phyloP scores from a whole-genome alignment of 108 stramenopile species.

The Skeletonema grethae region DNA sequence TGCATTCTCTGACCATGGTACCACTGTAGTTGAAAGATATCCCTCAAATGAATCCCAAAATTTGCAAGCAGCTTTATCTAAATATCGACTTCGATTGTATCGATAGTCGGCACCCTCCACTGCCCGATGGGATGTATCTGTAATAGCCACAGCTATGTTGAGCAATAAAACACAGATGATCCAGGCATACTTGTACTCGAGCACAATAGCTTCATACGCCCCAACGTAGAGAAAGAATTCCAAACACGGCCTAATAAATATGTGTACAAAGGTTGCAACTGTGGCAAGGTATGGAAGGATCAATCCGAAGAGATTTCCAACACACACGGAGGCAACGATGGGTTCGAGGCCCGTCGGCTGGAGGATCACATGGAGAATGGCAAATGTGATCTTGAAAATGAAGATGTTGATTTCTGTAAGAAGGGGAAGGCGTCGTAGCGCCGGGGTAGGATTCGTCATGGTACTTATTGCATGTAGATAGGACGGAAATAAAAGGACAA shows the following conservation, averaged over 20 bases:
- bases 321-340: neutral
- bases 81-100: neutral
- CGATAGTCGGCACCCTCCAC: conserved; percentile 13
- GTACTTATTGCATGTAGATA: too few relatives aligned
- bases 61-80: neutral
- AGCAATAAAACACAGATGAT: conserved; percentile 1
- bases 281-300: conserved; percentile 10
- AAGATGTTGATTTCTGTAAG: conserved; percentile 21
- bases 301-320: conserved; percentile 12
- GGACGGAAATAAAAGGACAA: too few relatives aligned
- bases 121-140: conserved; percentile 7
- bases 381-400: conserved; percentile 13
- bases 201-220: conserved; percentile 6
- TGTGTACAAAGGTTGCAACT: conserved; percentile 1
- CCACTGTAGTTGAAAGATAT: conserved; percentile 25
- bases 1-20: conserved; percentile 32
- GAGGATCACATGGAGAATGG: conserved; percentile 17
- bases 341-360: conserved; percentile 23
- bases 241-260: conserved; percentile 6
- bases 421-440: conserved; percentile 17
- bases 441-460: conserved; percentile 3
- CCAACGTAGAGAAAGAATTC: neutral
- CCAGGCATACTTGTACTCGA: conserved; percentile 11
- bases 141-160: conserved; percentile 5
- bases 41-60: conserved; percentile 23